Evolutionary conservation across 2,329 filamentous ascomycete species (phyloP).

Genomic region (Passalora sequoiae): DNA sequence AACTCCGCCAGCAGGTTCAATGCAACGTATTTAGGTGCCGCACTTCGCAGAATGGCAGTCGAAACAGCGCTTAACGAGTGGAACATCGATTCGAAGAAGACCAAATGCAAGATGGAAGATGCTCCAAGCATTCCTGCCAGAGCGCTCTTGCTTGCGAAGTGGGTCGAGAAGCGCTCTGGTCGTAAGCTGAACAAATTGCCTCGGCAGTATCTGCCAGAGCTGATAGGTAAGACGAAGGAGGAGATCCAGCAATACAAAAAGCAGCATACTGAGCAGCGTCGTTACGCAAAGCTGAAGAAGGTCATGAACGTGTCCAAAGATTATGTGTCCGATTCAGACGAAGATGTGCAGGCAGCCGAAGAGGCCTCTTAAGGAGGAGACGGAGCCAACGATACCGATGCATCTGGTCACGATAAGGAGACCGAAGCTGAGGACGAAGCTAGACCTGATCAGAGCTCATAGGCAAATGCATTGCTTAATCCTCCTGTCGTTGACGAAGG

Average conservation of each 20-base stretch:
- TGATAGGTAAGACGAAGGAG: conserved; percentile 18
- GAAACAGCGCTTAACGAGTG: conserved; percentile 27
- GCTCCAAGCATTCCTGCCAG: conserved; percentile 17
- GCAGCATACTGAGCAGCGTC: conserved; percentile 9
- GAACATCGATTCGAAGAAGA: conserved; percentile 13
- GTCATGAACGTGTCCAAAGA: neutral
- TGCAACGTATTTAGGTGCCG: conserved; percentile 6
- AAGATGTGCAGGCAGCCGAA: too few species aligned
- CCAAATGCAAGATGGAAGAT: conserved; percentile 17
- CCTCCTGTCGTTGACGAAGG: too few species aligned
- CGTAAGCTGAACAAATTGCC: conserved; percentile 11
- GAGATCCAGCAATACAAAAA: conserved; percentile 16
- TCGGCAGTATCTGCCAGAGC: conserved; percentile 14
- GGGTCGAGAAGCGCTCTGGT: conserved; percentile 15
- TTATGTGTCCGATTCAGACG: neutral
- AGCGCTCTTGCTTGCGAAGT: conserved; percentile 16
- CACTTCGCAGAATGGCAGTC: conserved; percentile 27
- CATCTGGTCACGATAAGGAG: neutral
- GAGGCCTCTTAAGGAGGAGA: too few species aligned
- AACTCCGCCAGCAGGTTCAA: conserved; percentile 27
- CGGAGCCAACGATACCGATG: neutral
- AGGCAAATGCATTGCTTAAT: too few species aligned
- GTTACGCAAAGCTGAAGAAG: neutral
- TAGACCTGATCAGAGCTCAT: too few species aligned
- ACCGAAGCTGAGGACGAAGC: neutral